Percentiles rank a stretch among this genome's conserved stretches.
Conservation (phyloP, 2,329 filamentous ascomycete species). For the Fusarium piperis region DNA sequence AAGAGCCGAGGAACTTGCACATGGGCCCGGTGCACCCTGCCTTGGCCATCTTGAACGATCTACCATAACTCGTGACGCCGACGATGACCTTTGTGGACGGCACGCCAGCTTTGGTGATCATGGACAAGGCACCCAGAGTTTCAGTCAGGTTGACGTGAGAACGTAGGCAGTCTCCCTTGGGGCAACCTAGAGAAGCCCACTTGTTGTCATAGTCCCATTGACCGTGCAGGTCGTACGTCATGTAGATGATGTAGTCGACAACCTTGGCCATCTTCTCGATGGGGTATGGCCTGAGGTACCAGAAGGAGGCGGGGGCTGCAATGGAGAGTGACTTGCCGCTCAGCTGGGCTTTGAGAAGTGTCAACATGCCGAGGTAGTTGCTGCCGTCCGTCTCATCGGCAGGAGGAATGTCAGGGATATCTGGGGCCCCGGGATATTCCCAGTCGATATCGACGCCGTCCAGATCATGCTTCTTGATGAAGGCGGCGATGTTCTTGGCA, state of each 20-base stretch:
- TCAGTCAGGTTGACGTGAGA: constrained; percentile 51
- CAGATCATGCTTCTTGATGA: not conserved
- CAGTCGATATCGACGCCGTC: not conserved
- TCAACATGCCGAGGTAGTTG: not conserved
- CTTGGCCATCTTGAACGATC: constrained; percentile 47
- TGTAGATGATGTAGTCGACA: constrained; percentile 49
- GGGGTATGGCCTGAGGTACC: constrained; percentile 46
- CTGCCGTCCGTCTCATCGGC: not conserved
- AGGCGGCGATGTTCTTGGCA: not conserved
- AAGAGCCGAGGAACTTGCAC: not conserved
- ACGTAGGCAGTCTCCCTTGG: constrained; percentile 46
- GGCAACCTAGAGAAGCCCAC: constrained; percentile 37
- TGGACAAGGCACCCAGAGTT: constrained; percentile 44
- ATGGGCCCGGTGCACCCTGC: not conserved
- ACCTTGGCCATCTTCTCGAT: constrained; percentile 38
- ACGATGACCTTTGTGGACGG: constrained; percentile 44
- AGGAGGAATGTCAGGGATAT: not conserved
- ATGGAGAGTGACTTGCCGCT: constrained; percentile 42
- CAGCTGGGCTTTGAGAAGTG: not conserved
- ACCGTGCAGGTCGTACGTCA: constrained; percentile 49
- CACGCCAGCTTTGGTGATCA: constrained; percentile 48
- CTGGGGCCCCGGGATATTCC: not conserved
- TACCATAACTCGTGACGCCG: constrained; percentile 45
- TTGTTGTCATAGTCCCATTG: constrained; percentile 44
- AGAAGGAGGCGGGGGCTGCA: constrained; percentile 46